phyloP scores from a whole-genome alignment of 139 green algal genomes.

The Spirogloea muscicola region DNA sequence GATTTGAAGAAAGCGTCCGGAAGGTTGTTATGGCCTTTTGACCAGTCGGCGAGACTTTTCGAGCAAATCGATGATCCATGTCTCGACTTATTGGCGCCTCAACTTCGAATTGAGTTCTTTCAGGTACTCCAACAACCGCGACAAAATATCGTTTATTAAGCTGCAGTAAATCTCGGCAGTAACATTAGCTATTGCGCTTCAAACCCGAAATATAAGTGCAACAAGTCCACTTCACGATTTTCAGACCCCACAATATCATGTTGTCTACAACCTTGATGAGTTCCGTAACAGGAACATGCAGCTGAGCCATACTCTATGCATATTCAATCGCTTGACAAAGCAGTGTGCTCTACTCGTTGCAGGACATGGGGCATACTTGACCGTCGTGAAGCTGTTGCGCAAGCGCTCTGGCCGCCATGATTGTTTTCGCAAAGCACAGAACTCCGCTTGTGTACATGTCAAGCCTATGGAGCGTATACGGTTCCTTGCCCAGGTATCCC shows the following conservation, averaged over 20 bases:
- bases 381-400: not conserved
- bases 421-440: constrained; percentile 29
- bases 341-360: no score
- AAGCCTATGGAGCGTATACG: constrained; percentile 29
- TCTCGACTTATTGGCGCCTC: constrained; percentile 21
- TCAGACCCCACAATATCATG: not conserved
- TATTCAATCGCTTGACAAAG: no score
- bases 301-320: not conserved
- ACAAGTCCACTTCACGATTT: not conserved
- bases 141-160: constrained; percentile 16
- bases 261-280: not conserved
- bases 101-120: not conserved
- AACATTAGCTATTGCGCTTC: not conserved
- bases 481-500: constrained; percentile 14
- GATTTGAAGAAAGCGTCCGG: not conserved
- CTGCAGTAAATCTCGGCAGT: not conserved
- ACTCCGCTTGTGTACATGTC: constrained; percentile 40
- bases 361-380: no score
- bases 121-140: not conserved
- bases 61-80: constrained; percentile 7
- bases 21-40: not conserved
- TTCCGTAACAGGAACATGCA: not conserved
- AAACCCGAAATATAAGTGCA: not conserved
- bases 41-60: not conserved
- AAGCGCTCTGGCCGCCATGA: not conserved